Percentiles rank a stretch among this genome's conserved stretches.
phyloP scores from a whole-genome alignment of 2,329 filamentous ascomycete genomes.

The Cyanodermella asteris region DNA sequence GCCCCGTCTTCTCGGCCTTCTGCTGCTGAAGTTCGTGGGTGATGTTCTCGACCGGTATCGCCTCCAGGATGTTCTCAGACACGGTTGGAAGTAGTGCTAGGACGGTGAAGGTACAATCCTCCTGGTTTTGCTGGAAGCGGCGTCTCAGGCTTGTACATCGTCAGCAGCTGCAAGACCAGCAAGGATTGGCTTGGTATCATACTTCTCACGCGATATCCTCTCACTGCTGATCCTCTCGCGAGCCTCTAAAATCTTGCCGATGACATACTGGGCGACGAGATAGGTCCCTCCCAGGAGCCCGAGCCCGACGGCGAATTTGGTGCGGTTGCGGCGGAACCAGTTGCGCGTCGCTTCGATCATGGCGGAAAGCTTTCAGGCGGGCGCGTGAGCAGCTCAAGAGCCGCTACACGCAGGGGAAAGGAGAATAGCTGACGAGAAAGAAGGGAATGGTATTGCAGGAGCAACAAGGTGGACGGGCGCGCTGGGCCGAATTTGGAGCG shows the following conservation, averaged over 20 bases:
- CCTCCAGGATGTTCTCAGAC: conserved; percentile 68
- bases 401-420: background rate
- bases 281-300: conserved; percentile 81
- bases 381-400: too few relatives aligned
- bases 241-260: conserved; percentile 78
- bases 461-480: too few relatives aligned
- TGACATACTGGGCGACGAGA: conserved; percentile 75
- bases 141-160: conserved; percentile 50
- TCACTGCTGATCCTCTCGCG: conserved; percentile 93
- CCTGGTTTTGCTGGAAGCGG: conserved; percentile 96
- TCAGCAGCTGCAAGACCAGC: conserved; percentile 1
- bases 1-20: conserved; percentile 50
- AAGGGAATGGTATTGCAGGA: background rate
- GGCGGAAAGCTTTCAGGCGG: conserved; percentile 8
- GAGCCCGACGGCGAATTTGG: conserved; percentile 67
- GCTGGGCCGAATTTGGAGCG: too few relatives aligned
- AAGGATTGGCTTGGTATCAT: conserved; percentile 13
- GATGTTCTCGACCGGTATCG: conserved; percentile 77
- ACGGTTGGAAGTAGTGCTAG: conserved; percentile 86
- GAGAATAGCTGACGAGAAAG: background rate
- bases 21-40: conserved; percentile 88
- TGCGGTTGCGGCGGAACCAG: conserved; percentile 85
- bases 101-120: conserved; percentile 94
- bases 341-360: conserved; percentile 57
- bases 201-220: conserved; percentile 94